Base-by-base conservation (phyloP, 192 early-diverging fungal genomes). In the Coemansia reversa region DNA sequence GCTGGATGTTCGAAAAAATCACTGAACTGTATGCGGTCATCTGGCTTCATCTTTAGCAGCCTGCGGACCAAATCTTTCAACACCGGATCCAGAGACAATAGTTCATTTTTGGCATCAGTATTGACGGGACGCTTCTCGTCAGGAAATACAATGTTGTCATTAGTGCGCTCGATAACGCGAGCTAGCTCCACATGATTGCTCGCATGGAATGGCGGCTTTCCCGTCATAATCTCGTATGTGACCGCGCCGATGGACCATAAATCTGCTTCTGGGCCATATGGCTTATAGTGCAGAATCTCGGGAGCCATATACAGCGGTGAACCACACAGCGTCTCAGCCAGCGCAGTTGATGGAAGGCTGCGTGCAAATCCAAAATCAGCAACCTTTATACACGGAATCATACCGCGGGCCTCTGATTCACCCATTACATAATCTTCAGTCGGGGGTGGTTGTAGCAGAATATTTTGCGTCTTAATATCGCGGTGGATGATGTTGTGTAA, bases 311-410 rank as follows among this genome's bases (percentile, higher is more conserved):
- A 97, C 12, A 98, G 84, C 7, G 97, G 97, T 14, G 93, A 96
- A 1, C 97, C 97, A 61, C 97, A 99, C 27, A 99, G 83, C 1
- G 96, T 98, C 42, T 94, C 92, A 0, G 95, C 96, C 58, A 99
- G 72, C n/a, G 89, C 90, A 5, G 90, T 85, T 12, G 84, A 83
- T 20, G 89, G 91, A 30, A 99, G 75, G 14, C 89, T 89, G 20
- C 97, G 85, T 2, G 97, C 96, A 83, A 99, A 99, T 11, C 97
- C 97, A 79, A 99, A 99, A 72, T 99, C 97, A 8, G 94, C 97
- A 12, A 99, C 86, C 65, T 98, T 96, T 12, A 99, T 79, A 25
- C 79, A 78, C 16, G 97, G 97, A 22, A 69, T 55, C 4, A 27
- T 62, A 18, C 75, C 74, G 5, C 42, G 33, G 0, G 56, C 64